Evolutionary conservation across 257 asterid species (phyloP).

Genomic region (Schizonepeta tenuifolia): DNA sequence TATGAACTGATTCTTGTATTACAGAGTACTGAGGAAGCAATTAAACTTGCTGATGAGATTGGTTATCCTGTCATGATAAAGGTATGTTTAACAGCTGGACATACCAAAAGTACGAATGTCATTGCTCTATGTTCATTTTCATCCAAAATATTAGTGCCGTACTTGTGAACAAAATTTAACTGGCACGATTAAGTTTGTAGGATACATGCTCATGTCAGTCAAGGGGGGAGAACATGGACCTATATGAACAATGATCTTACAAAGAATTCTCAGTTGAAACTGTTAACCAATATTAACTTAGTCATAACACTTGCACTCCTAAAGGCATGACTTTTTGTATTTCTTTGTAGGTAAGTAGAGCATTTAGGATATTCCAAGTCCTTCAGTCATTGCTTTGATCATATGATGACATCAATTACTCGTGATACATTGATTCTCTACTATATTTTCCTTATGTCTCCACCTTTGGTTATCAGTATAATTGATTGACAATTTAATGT

Average conservation of each 20-base stretch:
- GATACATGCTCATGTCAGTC: not conserved
- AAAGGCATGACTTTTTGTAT: slow-evolving; percentile 7
- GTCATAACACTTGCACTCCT: not conserved
- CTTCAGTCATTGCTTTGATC: not conserved
- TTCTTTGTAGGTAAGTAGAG: not conserved
- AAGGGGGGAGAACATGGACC: not conserved
- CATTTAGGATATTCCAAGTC: slow-evolving; percentile 1
- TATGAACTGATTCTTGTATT: slow-evolving; percentile 30
- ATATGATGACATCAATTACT: slow-evolving; percentile 3
- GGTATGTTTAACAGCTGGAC: slow-evolving; percentile 48
- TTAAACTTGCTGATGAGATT: slow-evolving; percentile 75
- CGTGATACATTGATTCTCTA: not conserved
- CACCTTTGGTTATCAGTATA: too few species aligned
- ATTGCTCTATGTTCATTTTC: not conserved
- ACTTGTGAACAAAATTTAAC: not conserved
- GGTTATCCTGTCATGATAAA: slow-evolving; percentile 99
- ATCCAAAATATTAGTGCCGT: not conserved
- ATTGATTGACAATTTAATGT: not conserved
- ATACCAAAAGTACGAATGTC: not conserved
- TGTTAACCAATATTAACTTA: not conserved
- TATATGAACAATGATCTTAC: not conserved
- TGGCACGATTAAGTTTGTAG: not conserved
- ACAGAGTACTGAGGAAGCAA: slow-evolving; percentile 92
- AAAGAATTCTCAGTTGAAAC: slow-evolving; percentile 16
- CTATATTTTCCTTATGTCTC: too few species aligned